Evolutionary conservation across 2,329 filamentous ascomycete genomes (phyloP).

Genomic region (Ceratocystis ficicola): DNA sequence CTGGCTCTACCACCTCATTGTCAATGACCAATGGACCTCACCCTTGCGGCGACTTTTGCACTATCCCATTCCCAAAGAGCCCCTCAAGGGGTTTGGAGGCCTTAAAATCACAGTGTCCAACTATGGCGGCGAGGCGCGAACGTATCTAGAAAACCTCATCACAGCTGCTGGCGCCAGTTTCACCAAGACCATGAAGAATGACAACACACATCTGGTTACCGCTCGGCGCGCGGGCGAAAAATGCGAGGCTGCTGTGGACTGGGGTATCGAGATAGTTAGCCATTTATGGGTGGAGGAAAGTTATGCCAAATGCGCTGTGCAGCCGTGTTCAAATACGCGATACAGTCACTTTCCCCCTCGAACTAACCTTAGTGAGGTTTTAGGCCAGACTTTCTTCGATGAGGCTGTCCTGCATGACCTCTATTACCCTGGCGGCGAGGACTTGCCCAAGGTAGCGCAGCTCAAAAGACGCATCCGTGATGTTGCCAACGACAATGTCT

Average conservation of each 20-base stretch:
- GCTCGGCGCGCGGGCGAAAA: conserved; percentile 86
- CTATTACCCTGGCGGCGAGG: conserved; percentile 54
- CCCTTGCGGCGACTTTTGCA: conserved; percentile 74
- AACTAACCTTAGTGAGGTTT: conserved; percentile 85
- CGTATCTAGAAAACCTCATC: conserved; percentile 87
- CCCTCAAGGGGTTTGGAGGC: conserved; percentile 66
- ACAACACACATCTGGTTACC: conserved; percentile 92
- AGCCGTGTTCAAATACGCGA: conserved; percentile 56
- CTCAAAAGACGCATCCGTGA: conserved; percentile 41
- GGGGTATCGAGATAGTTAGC: conserved; percentile 81
- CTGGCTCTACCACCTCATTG: conserved; percentile 89
- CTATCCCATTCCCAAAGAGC: conserved; percentile 68
- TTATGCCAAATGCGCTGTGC: conserved; percentile 75
- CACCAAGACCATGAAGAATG: conserved; percentile 87
- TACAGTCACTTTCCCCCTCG: conserved; percentile 79
- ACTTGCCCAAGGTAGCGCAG: conserved; percentile 34
- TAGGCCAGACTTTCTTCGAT: conserved; percentile 78
- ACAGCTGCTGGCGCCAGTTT: conserved; percentile 73
- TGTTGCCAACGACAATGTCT: conserved; percentile 40
- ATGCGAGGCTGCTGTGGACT: conserved; percentile 80
- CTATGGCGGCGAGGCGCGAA: conserved; percentile 85
- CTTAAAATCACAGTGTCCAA: conserved; percentile 84
- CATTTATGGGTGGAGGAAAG: conserved; percentile 97
- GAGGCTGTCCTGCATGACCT: conserved; percentile 46
- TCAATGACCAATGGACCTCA: conserved; percentile 76